phyloP scores from a whole-genome alignment of 164 flowering plant genomes.

The Cinnamomum chago region DNA sequence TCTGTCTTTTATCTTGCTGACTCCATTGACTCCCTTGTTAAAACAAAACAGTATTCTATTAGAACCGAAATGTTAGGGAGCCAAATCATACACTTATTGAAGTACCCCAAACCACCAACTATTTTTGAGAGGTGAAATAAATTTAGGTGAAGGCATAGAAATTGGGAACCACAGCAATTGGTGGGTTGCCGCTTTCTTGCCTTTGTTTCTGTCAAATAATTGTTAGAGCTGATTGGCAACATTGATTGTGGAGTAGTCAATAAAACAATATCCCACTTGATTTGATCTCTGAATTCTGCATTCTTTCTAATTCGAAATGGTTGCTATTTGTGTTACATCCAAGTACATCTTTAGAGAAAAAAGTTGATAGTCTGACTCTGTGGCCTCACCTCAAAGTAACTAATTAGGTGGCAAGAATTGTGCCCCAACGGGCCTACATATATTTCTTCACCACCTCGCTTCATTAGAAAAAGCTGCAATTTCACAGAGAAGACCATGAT shows the following conservation, averaged over 20 bases:
- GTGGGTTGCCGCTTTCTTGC: no score
- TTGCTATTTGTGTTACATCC: neutral
- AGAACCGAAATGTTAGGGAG: neutral
- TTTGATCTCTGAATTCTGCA: neutral
- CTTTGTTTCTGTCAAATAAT: no score
- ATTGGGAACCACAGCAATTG: no score
- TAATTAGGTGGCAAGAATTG: conserved; percentile 39
- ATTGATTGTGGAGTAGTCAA: no score
- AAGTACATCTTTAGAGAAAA: neutral
- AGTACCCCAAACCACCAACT: neutral
- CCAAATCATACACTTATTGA: neutral
- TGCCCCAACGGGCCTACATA: conserved; percentile 53
- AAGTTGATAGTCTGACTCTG: neutral
- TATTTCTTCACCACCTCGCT: conserved; percentile 58
- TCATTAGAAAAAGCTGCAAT: conserved; percentile 50
- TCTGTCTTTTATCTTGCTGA: conserved; percentile 24
- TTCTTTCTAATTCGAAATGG: neutral
- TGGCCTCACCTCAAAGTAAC: conserved; percentile 54
- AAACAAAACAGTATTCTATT: neutral
- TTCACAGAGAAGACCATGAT: neutral
- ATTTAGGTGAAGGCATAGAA: no score
- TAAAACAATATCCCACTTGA: neutral
- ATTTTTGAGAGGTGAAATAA: no score
- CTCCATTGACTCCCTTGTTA: conserved; percentile 29
- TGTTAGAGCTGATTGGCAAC: no score